A percentile compares a stretch with the other conserved stretches of the same genome.
phyloP scores from a whole-genome alignment of 1,284 basidiomycete species.

The Exobasidium rhododendri region DNA sequence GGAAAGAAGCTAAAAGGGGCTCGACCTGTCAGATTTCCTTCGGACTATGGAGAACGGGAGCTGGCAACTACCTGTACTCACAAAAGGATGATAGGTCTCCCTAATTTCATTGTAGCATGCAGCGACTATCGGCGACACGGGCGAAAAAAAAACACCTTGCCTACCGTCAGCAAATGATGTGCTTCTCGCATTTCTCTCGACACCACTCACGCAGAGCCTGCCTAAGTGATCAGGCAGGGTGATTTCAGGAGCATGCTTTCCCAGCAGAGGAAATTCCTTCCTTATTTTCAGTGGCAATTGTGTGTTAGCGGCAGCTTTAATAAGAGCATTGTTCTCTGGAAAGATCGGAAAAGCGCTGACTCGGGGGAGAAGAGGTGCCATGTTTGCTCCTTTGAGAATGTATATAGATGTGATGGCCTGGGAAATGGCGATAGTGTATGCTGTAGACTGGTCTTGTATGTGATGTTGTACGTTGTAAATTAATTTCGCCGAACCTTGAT shows the following conservation, averaged over 20 bases:
- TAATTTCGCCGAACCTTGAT: too few species aligned
- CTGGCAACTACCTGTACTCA: slow-evolving; percentile 7
- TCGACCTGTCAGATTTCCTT: not conserved
- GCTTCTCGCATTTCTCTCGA: too few species aligned
- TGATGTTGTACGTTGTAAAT: too few species aligned
- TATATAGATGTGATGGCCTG: too few species aligned
- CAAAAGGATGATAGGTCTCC: slow-evolving; percentile 40
- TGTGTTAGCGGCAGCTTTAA: slow-evolving; percentile 23
- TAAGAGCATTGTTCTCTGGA: slow-evolving; percentile 29
- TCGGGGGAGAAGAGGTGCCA: slow-evolving; percentile 23
- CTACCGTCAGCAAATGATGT: not conserved
- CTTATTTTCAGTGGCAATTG: slow-evolving; percentile 34
- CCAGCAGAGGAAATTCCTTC: slow-evolving; percentile 27
- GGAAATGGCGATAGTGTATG: too few species aligned
- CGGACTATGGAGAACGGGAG: too few species aligned
- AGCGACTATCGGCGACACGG: slow-evolving; percentile 22
- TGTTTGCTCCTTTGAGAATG: too few species aligned
- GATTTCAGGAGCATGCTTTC: slow-evolving; percentile 39
- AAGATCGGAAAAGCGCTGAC: slow-evolving; percentile 35
- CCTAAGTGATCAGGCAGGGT: slow-evolving; percentile 35
- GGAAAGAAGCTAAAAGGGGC: slow-evolving; percentile 33
- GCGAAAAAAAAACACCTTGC: not conserved
- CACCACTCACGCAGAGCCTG: slow-evolving; percentile 22
- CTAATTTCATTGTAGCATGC: slow-evolving; percentile 38
- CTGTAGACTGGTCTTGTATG: too few species aligned